phyloP scores from a whole-genome alignment of 768 basidiomycete genomes.

The Tricholomella constricta region DNA sequence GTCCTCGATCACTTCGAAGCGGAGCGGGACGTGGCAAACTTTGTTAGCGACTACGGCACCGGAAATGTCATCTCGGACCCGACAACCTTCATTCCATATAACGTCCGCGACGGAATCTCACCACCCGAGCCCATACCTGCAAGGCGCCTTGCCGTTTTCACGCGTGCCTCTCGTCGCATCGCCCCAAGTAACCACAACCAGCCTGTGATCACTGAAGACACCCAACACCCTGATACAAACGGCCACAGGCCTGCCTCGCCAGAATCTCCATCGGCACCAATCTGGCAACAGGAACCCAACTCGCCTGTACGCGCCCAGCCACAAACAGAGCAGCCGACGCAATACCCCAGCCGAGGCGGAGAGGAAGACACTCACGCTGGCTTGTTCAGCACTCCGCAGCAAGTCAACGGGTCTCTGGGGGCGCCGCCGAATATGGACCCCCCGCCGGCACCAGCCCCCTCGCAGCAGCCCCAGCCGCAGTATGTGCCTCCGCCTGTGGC shows the following conservation, averaged over 20 bases:
- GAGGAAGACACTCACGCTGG: neutral
- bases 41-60: constrained; percentile 86
- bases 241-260: constrained; percentile 44
- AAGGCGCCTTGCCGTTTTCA: constrained; percentile 30
- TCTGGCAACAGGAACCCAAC: constrained; percentile 10
- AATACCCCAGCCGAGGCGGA: constrained; percentile 19
- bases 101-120: constrained; percentile 29
- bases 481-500: constrained; percentile 1
- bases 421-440: constrained; percentile 20
- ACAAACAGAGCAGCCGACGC: neutral
- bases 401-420: constrained; percentile 37
- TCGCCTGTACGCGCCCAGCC: neutral
- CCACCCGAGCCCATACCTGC: constrained; percentile 17
- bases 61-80: constrained; percentile 81
- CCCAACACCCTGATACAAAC: constrained; percentile 17
- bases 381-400: constrained; percentile 1
- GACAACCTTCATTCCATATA: constrained; percentile 72
- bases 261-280: constrained; percentile 40
- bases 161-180: constrained; percentile 32
- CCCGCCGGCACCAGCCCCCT: constrained; percentile 11
- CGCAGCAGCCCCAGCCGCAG: constrained; percentile 33
- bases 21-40: constrained; percentile 79
- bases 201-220: constrained; percentile 5
- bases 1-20: constrained; percentile 87
- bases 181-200: constrained; percentile 12